These are phyloP conservation scores for Kwoniella sp. DNA, from an alignment of 768 basidiomycete species.

Conservation along the genomic window DNA sequence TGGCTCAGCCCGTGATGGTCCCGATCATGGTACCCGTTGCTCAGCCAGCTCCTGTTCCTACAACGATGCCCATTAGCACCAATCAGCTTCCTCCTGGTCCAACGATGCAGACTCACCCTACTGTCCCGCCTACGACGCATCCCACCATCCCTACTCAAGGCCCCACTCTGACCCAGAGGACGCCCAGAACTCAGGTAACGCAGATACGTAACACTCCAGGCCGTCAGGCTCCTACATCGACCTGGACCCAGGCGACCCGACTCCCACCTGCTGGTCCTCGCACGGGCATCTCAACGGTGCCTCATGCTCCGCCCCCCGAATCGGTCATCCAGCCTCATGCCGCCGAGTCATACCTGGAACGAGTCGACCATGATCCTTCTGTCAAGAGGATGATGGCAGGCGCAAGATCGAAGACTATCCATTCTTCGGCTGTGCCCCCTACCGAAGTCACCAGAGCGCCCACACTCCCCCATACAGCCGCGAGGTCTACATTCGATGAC, in stretches of 20 bases:
- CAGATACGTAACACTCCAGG: conserved; percentile 8
- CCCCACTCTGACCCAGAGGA: conserved; percentile 4
- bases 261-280: conserved; percentile 11
- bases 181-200: conserved; percentile 9
- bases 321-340: conserved; percentile 27
- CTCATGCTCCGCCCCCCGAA: conserved; percentile 20
- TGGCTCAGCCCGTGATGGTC: conserved; percentile 17
- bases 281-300: conserved; percentile 8
- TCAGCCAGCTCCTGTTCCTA: conserved; percentile 10
- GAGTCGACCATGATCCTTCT: conserved; percentile 83
- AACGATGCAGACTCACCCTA: conserved; percentile 6
- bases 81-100: conserved; percentile 18
- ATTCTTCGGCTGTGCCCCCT: conserved; percentile 32
- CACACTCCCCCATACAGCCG: conserved; percentile 7
- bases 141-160: conserved; percentile 13
- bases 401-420: conserved; percentile 43
- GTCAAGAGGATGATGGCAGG: conserved; percentile 63
- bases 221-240: conserved; percentile 6
- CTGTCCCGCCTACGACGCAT: conserved; percentile 10
- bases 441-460: conserved; percentile 12
- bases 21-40: conserved; percentile 15
- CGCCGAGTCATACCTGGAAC: conserved; percentile 58
- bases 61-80: conserved; percentile 4
- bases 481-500: conserved; percentile 20
- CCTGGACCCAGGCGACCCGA: conserved; percentile 11